phyloP scores from a whole-genome alignment of 257 asterid genomes.

The Fraxinus quadrangulata region DNA sequence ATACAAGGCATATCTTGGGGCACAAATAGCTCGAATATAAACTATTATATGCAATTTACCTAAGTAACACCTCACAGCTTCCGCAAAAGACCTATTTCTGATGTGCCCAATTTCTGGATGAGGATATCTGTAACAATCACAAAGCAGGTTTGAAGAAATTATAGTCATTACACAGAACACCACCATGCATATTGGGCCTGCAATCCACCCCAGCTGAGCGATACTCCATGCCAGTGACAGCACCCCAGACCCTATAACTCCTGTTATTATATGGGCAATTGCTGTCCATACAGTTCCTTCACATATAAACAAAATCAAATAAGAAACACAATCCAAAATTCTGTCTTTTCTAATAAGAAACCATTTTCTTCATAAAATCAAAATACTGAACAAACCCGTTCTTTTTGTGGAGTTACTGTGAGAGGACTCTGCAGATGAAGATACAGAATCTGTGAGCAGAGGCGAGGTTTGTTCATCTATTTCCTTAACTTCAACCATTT shows the following conservation, averaged over 20 bases:
- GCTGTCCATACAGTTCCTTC: constrained; percentile 61
- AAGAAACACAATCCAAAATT: background rate
- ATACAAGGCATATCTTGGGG: background rate
- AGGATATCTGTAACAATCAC: constrained; percentile 59
- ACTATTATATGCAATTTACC: constrained; percentile 30
- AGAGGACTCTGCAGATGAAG: background rate
- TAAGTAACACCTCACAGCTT: constrained; percentile 54
- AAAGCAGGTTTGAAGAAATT: constrained; percentile 50
- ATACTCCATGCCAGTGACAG: constrained; percentile 63
- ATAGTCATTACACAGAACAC: constrained; percentile 44
- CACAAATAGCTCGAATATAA: background rate
- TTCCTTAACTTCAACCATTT: background rate
- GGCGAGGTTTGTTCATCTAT: background rate
- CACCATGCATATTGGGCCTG: constrained; percentile 46
- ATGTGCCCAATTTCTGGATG: constrained; percentile 51
- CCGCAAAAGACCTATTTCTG: constrained; percentile 55
- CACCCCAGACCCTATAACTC: constrained; percentile 68
- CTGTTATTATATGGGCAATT: constrained; percentile 57
- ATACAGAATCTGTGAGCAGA: constrained; percentile 1
- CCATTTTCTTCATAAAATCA: constrained; percentile 4
- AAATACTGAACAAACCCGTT: background rate
- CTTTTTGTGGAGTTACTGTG: background rate
- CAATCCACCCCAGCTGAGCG: constrained; percentile 71
- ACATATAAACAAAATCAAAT: constrained; percentile 24
- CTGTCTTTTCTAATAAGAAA: background rate